Evolutionary conservation across 495 filamentous ascomycete genomes (phyloP), one percentile per base, ranked within the genome.

Genomic region (Daldinia bambusicola): DNA sequence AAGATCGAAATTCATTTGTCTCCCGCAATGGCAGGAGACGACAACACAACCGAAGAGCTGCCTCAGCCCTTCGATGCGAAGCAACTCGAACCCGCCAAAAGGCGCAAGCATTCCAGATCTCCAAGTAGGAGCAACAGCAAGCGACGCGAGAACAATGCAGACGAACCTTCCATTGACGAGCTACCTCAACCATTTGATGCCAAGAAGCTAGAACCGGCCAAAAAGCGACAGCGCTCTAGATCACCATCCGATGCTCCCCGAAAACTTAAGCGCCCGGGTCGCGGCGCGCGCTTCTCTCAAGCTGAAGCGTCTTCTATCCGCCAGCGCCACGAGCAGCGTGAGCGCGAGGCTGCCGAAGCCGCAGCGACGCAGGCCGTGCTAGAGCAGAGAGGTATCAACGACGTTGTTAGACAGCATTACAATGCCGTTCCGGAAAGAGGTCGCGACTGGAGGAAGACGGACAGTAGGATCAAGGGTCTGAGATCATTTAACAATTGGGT

Each of bases 401-500:
- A 99, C 71, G 89, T 95, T 0, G 96, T 98, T 14, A 86, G 89
- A 10, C 90, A 95, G 55, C 94, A 98, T 79, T 99, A 99, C 85
- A 99, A 99, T 73, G 88, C 92, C n/a, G 94, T 98, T 1, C 93
- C 93, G 0, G 89, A 95, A 79, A 88, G 97, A 8, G 95, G 95
- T 12, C 89, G 93, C 16, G 93, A 97, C 66, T 99, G 95, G 95
- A 89, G 95, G 30, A 93, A 92, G 77, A 97, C 93, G 2, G 92
- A 94, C 73, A 93, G 90, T 76, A 89, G 90, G 63, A 99, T 99
- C 84, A 97, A 95, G 80, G 95, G 95, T 0, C 82, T 99, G 57
- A 89, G 95, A 18, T 92, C 89, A 71, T 97, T 96, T 83, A 99
- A 99, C 81, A 99, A 99, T 77, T 99, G 95, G 95, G 87, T 98